Evolutionary conservation across 2,329 filamentous ascomycete genomes (phyloP).

Genomic region (Podosphaera leucotricha): DNA sequence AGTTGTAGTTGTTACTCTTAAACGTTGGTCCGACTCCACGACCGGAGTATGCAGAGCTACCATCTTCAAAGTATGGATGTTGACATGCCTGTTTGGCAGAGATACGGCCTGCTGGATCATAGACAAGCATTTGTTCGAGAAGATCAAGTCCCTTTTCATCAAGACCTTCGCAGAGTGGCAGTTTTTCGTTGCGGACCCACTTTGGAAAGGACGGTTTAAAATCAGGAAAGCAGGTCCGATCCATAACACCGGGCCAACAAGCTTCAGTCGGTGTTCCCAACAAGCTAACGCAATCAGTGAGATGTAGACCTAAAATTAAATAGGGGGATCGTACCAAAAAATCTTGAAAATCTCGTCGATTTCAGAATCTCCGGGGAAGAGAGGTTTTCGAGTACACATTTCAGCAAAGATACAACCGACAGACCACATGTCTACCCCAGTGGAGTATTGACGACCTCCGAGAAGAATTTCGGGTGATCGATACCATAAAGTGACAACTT

Average conservation of each 20-base stretch:
- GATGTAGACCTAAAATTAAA: neutral
- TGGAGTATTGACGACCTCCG: conserved; percentile 77
- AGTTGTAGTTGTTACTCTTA: conserved; percentile 13
- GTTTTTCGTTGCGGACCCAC: conserved; percentile 50
- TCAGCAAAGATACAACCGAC: conserved; percentile 87
- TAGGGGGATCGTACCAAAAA: conserved; percentile 41
- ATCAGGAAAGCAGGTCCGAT: conserved; percentile 63
- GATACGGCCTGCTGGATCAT: conserved; percentile 67
- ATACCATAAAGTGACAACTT: conserved; percentile 90
- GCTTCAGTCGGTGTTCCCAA: conserved; percentile 67
- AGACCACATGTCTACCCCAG: conserved; percentile 91
- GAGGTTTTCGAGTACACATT: conserved; percentile 82
- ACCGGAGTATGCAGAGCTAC: conserved; percentile 16
- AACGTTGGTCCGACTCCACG: conserved; percentile 14
- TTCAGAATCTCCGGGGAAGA: conserved; percentile 81
- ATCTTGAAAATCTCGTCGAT: conserved; percentile 92
- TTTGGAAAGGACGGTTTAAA: conserved; percentile 86
- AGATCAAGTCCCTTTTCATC: conserved; percentile 50
- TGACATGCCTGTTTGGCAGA: conserved; percentile 71
- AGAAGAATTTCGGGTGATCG: conserved; percentile 75
- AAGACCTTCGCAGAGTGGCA: conserved; percentile 44
- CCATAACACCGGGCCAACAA: conserved; percentile 56
- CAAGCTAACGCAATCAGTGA: conserved; percentile 24
- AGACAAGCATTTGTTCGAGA: conserved; percentile 49
- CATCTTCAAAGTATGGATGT: conserved; percentile 53